A percentile compares a stretch with the other conserved stretches of the same genome.
These are phyloP conservation scores for Ophiostoma australiae DNA, from an alignment of 2,329 filamentous ascomycete genomes.

Conservation along the genomic window DNA sequence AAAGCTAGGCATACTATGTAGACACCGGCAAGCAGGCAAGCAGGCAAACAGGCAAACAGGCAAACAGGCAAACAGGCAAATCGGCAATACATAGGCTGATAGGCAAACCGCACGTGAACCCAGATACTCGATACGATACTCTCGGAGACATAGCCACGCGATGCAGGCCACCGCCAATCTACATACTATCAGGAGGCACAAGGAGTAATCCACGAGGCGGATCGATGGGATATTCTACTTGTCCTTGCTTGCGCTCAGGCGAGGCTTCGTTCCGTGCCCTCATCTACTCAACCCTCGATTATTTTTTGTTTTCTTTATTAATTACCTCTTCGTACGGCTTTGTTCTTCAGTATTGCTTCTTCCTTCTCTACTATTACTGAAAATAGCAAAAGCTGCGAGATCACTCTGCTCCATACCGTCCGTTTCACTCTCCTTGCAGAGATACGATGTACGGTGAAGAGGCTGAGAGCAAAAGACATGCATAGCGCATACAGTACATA, in stretches of 20 bases:
- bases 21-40: no score
- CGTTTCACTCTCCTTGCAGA: background rate
- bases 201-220: background rate
- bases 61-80: no score
- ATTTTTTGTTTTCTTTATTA: background rate
- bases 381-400: background rate
- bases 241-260: background rate
- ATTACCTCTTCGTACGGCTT: no score
- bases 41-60: no score
- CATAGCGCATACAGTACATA: no score
- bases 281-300: background rate
- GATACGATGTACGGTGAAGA: no score
- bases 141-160: conserved; percentile 8
- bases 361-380: background rate
- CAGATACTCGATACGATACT: background rate
- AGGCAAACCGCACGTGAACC: no score
- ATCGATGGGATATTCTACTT: background rate
- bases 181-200: background rate
- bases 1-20: no score
- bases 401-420: background rate
- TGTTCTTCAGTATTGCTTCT: background rate
- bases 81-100: no score
- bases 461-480: no score
- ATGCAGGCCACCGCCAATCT: background rate
- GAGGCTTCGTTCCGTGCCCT: background rate